Conservation (phyloP, 1,284 basidiomycete genomes). For the Trichosporon sp. region DNA sequence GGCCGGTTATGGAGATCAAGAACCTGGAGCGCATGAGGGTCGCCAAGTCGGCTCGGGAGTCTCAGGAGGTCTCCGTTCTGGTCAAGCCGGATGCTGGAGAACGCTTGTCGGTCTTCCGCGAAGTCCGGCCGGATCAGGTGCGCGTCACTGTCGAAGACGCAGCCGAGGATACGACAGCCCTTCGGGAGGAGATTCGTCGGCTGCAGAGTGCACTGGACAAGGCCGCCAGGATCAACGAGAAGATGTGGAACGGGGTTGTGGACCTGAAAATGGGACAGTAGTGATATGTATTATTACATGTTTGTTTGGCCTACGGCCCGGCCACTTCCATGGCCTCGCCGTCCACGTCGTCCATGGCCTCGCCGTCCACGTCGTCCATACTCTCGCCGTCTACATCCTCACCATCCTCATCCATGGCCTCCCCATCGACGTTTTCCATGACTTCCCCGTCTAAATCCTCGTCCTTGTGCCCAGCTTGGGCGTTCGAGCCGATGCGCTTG, state of each 20-base stretch:
- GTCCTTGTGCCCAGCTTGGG: constrained; percentile 14
- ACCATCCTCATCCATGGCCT: constrained; percentile 38
- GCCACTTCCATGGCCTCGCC: constrained; percentile 41
- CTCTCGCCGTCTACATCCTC: constrained; percentile 46
- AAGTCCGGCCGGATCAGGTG: neutral
- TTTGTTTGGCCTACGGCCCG: constrained; percentile 29
- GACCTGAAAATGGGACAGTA: constrained; percentile 30
- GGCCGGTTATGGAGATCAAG: constrained; percentile 46
- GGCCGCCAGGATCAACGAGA: constrained; percentile 78
- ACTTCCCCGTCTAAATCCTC: constrained; percentile 28
- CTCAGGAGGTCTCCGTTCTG: constrained; percentile 34
- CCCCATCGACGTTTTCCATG: constrained; percentile 40
- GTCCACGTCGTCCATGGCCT: constrained; percentile 42
- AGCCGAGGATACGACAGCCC: constrained; percentile 53
- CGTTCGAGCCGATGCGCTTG: constrained; percentile 31
- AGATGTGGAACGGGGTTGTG: constrained; percentile 76
- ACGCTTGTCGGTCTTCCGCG: neutral
- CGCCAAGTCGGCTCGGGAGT: constrained; percentile 30
- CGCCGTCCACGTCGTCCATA: constrained; percentile 27
- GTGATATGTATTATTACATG: neutral
- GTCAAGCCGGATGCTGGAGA: constrained; percentile 15
- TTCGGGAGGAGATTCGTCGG: constrained; percentile 65
- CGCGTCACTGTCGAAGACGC: constrained; percentile 1
- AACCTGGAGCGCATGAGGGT: constrained; percentile 46
- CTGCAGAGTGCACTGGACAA: constrained; percentile 66